Evolutionary conservation across 2,329 filamentous ascomycete genomes (phyloP).

Genomic region (Aurifilum marmelostoma): DNA sequence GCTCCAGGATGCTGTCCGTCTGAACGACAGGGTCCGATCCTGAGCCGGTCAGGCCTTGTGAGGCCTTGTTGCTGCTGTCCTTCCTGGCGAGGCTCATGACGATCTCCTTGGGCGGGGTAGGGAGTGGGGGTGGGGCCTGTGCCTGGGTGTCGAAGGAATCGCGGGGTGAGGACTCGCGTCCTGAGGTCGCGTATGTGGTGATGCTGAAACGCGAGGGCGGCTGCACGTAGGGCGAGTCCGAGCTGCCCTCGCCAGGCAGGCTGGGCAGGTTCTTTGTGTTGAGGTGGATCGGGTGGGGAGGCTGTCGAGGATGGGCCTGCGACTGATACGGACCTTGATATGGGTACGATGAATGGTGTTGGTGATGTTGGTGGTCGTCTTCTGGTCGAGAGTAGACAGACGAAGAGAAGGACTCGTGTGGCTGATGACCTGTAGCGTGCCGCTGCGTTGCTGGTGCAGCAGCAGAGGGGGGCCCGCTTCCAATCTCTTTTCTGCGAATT

Average conservation of each 20-base stretch:
- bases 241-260: conserved; percentile 19
- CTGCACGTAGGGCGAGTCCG: conserved; percentile 47
- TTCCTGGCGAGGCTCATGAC: conserved; percentile 30
- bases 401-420: conserved; percentile 39
- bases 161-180: conserved; percentile 46
- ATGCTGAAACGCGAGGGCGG: conserved; percentile 66
- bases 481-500: conserved; percentile 28
- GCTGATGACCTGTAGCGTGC: conserved; percentile 31
- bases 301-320: conserved; percentile 14
- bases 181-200: conserved; percentile 62
- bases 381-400: conserved; percentile 38
- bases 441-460: conserved; percentile 13
- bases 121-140: conserved; percentile 39
- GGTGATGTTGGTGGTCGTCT: conserved; percentile 12
- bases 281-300: conserved; percentile 35
- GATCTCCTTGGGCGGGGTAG: conserved; percentile 41
- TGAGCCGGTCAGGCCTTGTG: conserved; percentile 20
- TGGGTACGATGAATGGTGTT: conserved; percentile 30
- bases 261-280: conserved; percentile 22
- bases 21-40: neutral
- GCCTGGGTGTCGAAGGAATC: conserved; percentile 39
- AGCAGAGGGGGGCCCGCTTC: conserved; percentile 11
- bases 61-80: conserved; percentile 12
- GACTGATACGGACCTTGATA: conserved; percentile 20
- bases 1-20: conserved; percentile 43